These are phyloP conservation scores for Hyaloscypha bicolor DNA, from an alignment of 495 filamentous ascomycete genomes.

Conservation along the genomic window DNA sequence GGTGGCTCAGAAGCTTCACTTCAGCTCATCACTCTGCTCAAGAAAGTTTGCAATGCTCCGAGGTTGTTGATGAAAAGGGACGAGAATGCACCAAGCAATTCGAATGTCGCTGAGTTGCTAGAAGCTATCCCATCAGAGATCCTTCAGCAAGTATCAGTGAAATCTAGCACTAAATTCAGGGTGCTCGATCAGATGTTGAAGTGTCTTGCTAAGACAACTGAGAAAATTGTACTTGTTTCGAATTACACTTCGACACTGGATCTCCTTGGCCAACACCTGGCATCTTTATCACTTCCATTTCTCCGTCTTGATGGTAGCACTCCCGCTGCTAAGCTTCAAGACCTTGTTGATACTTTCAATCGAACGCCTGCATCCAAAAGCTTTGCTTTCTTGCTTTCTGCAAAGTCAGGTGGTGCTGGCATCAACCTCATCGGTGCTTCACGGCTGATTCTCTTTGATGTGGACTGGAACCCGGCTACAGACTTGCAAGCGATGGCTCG, in stretches of 20 bases:
- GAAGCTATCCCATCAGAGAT: slow-evolving; percentile 59
- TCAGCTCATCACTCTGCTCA: slow-evolving; percentile 76
- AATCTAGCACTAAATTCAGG: slow-evolving; percentile 69
- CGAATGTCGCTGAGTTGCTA: slow-evolving; percentile 52
- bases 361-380: slow-evolving; percentile 52
- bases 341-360: slow-evolving; percentile 79
- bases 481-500: slow-evolving; percentile 87
- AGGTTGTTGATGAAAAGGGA: slow-evolving; percentile 56
- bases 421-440: slow-evolving; percentile 81
- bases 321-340: slow-evolving; percentile 68
- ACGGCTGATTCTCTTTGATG: slow-evolving; percentile 75
- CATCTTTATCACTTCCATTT: slow-evolving; percentile 63
- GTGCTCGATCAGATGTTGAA: slow-evolving; percentile 71
- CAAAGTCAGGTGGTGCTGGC: slow-evolving; percentile 75
- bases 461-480: slow-evolving; percentile 84
- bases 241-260: slow-evolving; percentile 82
- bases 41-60: slow-evolving; percentile 83
- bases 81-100: slow-evolving; percentile 37
- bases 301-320: slow-evolving; percentile 77
- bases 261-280: slow-evolving; percentile 65
- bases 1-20: slow-evolving; percentile 70
- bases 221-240: slow-evolving; percentile 81
- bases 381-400: slow-evolving; percentile 81
- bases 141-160: slow-evolving; percentile 57
- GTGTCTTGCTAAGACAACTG: slow-evolving; percentile 56